phyloP scores from a whole-genome alignment of 805 yeast species.

The Schwanniomyces vanrijiae region DNA sequence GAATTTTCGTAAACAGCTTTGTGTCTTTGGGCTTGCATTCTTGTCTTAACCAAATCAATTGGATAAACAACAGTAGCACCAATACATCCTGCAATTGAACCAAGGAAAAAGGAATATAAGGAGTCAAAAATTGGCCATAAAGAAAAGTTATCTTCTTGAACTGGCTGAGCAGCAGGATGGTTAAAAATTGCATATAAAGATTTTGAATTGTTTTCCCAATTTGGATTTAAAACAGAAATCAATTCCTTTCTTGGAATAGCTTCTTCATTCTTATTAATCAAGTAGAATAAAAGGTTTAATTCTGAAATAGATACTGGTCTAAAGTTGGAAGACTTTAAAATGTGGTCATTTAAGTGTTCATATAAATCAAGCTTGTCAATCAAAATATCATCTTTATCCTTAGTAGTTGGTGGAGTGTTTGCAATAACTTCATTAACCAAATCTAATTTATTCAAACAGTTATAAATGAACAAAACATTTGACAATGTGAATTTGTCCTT shows the following conservation, averaged over 20 bases:
- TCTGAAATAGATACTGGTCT: slow-evolving; percentile 40
- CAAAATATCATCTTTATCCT: slow-evolving; percentile 40
- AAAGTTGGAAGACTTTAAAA: slow-evolving; percentile 43
- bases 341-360: slow-evolving; percentile 42
- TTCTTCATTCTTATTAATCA: slow-evolving; percentile 39
- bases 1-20: slow-evolving; percentile 74
- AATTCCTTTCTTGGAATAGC: slow-evolving; percentile 42
- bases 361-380: slow-evolving; percentile 42
- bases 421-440: slow-evolving; percentile 47
- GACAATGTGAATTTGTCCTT: slow-evolving; percentile 34
- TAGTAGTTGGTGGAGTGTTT: slow-evolving; percentile 43
- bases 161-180: slow-evolving; percentile 41
- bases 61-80: slow-evolving; percentile 99
- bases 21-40: slow-evolving; percentile 94
- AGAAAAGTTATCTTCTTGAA: slow-evolving; percentile 39
- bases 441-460: slow-evolving; percentile 41
- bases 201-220: slow-evolving; percentile 35
- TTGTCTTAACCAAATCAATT: slow-evolving; percentile 90
- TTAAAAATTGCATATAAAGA: slow-evolving; percentile 39
- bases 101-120: slow-evolving; percentile 81
- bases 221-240: slow-evolving; percentile 58
- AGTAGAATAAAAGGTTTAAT: slow-evolving; percentile 40
- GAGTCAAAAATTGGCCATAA: slow-evolving; percentile 63
- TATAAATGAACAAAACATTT: slow-evolving; percentile 40
- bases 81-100: slow-evolving; percentile 95